These are phyloP conservation scores for Arthrobotrys entomopaga DNA, from an alignment of 2,329 filamentous ascomycete genomes.

Conservation along the genomic window DNA sequence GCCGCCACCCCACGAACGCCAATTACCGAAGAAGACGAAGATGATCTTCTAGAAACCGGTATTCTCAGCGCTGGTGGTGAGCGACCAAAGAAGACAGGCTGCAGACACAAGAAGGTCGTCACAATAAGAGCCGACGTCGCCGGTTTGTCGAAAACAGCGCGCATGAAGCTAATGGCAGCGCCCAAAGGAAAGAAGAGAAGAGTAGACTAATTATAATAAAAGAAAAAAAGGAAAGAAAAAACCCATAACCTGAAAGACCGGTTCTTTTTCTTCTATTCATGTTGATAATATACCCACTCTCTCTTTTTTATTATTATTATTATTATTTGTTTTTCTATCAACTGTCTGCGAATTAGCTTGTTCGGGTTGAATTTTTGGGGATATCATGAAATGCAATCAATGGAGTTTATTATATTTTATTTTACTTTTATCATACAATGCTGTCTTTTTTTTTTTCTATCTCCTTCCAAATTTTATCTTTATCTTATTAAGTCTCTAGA, in stretches of 20 bases:
- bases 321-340: conserved; percentile 21
- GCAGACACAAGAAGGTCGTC: conserved; percentile 69
- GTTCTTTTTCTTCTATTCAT: conserved; percentile 54
- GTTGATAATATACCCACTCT: conserved; percentile 54
- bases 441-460: conserved; percentile 13
- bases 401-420: conserved; percentile 47
- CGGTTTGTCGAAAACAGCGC: conserved; percentile 84
- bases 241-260: conserved; percentile 38
- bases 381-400: conserved; percentile 55
- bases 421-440: conserved; percentile 11
- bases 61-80: conserved; percentile 62
- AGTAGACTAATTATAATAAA: conserved; percentile 64
- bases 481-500: background rate
- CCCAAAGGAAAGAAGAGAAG: conserved; percentile 94
- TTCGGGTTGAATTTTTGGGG: conserved; percentile 49
- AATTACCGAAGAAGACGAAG: conserved; percentile 75
- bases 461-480: too few relatives aligned
- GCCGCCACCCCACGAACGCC: conserved; percentile 72
- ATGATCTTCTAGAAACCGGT: conserved; percentile 66
- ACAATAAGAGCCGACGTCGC: conserved; percentile 90
- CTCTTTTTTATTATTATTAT: too few relatives aligned
- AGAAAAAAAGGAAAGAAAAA: conserved; percentile 23
- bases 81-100: conserved; percentile 69
- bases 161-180: conserved; percentile 79
- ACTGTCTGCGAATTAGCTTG: conserved; percentile 52